Percentiles rank a stretch among this genome's conserved stretches.
phyloP scores from a whole-genome alignment of 2,329 filamentous ascomycete genomes.

The Endoconidiophora polonica region DNA sequence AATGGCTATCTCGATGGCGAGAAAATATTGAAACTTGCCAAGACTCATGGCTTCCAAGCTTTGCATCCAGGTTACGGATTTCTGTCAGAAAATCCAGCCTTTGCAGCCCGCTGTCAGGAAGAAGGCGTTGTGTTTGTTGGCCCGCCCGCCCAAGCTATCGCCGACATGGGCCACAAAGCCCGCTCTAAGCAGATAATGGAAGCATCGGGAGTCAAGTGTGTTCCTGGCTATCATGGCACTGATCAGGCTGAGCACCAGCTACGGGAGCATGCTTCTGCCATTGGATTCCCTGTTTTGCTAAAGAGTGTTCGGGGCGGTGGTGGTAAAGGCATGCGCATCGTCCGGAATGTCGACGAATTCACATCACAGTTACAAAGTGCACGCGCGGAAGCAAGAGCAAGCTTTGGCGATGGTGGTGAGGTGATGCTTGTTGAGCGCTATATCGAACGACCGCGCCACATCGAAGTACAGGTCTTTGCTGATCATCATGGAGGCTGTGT shows the following conservation, averaged over 20 bases:
- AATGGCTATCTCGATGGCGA: slow-evolving; percentile 87
- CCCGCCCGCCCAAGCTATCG: slow-evolving; percentile 63
- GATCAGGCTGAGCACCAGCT: slow-evolving; percentile 55
- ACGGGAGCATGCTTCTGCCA: slow-evolving; percentile 52
- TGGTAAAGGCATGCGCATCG: slow-evolving; percentile 72
- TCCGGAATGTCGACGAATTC: slow-evolving; percentile 51
- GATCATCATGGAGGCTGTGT: slow-evolving; percentile 65
- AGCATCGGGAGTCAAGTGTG: slow-evolving; percentile 83
- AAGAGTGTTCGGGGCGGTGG: slow-evolving; percentile 72
- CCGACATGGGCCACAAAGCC: slow-evolving; percentile 88
- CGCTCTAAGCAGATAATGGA: slow-evolving; percentile 95
- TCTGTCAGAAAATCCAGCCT: slow-evolving; percentile 80
- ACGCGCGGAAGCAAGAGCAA: slow-evolving; percentile 55
- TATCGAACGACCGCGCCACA: slow-evolving; percentile 62
- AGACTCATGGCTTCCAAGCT: slow-evolving; percentile 70
- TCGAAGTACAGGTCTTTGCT: slow-evolving; percentile 83
- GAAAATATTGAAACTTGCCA: slow-evolving; percentile 76
- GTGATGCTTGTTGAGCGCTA: slow-evolving; percentile 77
- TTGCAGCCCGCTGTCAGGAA: slow-evolving; percentile 74
- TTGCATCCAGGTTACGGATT: slow-evolving; percentile 96
- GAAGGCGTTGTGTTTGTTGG: slow-evolving; percentile 91
- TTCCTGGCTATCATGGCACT: slow-evolving; percentile 82
- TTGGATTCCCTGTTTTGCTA: slow-evolving; percentile 53
- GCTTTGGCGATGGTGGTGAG: slow-evolving; percentile 65
- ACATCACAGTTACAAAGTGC: slow-evolving; percentile 53